Conservation (phyloP, 345 rosid species). For the Mercurialis annua region DNA sequence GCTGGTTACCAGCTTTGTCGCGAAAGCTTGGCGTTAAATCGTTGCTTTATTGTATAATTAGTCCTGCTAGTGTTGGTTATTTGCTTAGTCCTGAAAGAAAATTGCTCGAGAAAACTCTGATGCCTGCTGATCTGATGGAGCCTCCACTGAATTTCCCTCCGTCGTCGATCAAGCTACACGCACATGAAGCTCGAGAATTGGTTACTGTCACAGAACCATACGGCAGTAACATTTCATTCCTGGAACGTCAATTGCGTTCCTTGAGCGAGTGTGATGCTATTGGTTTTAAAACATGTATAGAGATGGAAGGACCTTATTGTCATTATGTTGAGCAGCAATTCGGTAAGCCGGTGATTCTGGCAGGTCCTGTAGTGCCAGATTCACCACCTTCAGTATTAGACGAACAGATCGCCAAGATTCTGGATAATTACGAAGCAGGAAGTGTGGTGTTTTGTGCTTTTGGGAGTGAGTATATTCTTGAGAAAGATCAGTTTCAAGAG, state of each 20-base stretch:
- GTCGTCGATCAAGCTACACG: conserved; percentile 25
- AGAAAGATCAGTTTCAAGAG: conserved; percentile 31
- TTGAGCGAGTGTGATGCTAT: conserved; percentile 28
- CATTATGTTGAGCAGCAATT: conserved; percentile 31
- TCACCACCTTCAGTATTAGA: conserved; percentile 20
- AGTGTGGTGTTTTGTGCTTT: conserved; percentile 35
- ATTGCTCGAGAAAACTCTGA: conserved; percentile 4
- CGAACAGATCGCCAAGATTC: conserved; percentile 13
- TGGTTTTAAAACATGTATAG: conserved; percentile 27
- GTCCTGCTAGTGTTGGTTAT: conserved; percentile 26
- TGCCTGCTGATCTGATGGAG: conserved; percentile 22
- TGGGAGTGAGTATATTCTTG: conserved; percentile 37
- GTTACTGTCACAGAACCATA: background rate
- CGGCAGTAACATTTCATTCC: conserved; percentile 20
- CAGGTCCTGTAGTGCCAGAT: conserved; percentile 38
- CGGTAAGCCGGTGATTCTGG: conserved; percentile 33
- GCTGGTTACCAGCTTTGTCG: conserved; percentile 25
- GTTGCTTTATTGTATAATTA: conserved; percentile 9
- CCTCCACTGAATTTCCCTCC: conserved; percentile 31
- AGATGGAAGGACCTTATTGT: conserved; percentile 34
- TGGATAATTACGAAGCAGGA: conserved; percentile 15
- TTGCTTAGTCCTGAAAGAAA: conserved; percentile 20
- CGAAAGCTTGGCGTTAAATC: conserved; percentile 23
- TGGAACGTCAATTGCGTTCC: conserved; percentile 12
- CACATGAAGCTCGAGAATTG: conserved; percentile 29